Evolutionary conservation across 176 grass and related monocot genomes (phyloP), one percentile per base, ranked within the genome.

Genomic region (Bonia amplexicaulis): DNA sequence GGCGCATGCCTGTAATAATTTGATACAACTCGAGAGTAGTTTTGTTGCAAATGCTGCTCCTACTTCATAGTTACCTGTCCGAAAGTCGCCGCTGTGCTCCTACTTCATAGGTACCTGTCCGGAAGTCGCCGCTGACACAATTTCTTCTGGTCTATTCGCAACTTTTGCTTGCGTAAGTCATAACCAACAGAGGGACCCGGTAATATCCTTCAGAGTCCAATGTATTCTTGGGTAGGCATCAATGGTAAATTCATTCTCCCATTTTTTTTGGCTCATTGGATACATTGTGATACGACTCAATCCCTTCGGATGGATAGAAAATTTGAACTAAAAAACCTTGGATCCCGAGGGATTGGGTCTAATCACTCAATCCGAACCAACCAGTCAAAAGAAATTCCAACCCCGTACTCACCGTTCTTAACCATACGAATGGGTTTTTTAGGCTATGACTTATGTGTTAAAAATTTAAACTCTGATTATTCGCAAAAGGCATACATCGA

Each of bases 1-100:
- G 63, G 70, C 73, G 69, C 81, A 76, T 80, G 76, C 33, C 35
- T 84, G 70, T 91, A 70, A 88, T 91, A 91, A 91, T 84, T 84
- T 62, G 70, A 75, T 85, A 47, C 89, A 91, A 27, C 62, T 91
- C 57, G 42, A 54, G 71, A 20, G 73, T 29, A 27, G 80, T 87
- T 91, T 60, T 88, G 25, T 65, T 80, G 71, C 25, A 3, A 75
- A 45, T 54, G 75, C 12, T 78, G 12, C 17, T 59, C 31, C 6
- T 48, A 16, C 39, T 77, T 85, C 35, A 3, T 82, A 22, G 31
- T 66, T 66, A 51, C 47, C 55, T 39, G 48, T 39, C 49, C 22
- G 33, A 53, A 68, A 49, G 47, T 67, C 6, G 58, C 51, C 10
- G 4, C 46, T 65, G 42, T 78, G 12, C 17, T 59, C 22, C 6